Evolutionary conservation across 2,329 filamentous ascomycete genomes (phyloP).

Genomic region (Nakataea oryzae): DNA sequence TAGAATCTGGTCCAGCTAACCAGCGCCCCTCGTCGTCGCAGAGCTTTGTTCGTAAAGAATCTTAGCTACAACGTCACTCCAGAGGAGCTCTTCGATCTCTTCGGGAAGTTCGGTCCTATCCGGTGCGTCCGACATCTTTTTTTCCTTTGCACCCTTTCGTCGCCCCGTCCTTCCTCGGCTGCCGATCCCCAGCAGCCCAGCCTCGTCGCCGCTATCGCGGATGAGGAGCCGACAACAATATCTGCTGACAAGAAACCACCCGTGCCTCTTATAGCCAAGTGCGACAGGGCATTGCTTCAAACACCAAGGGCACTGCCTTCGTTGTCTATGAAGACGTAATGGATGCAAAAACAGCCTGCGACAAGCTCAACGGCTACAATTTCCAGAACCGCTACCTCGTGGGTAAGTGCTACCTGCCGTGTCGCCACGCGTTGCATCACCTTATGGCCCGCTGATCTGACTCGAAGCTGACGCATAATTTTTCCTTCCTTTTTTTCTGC

Average conservation of each 20-base stretch:
- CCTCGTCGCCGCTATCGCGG: neutral
- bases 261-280: constrained; percentile 61
- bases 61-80: constrained; percentile 99
- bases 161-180: neutral
- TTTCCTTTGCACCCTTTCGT: neutral
- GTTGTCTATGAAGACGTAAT: constrained; percentile 99
- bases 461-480: neutral
- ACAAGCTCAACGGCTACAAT: constrained; percentile 99
- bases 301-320: constrained; percentile 97
- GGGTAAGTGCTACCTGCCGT: constrained; percentile 47
- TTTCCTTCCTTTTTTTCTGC: neutral
- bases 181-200: too few relatives aligned
- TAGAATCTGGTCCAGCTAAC: constrained; percentile 14
- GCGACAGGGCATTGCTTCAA: constrained; percentile 91
- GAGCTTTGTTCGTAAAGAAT: constrained; percentile 99
- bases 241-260: neutral
- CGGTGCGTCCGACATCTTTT: constrained; percentile 53
- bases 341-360: constrained; percentile 97
- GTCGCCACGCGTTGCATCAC: neutral
- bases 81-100: constrained; percentile 96
- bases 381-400: constrained; percentile 99
- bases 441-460: neutral
- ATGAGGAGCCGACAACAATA: neutral
- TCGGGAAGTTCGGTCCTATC: constrained; percentile 93
- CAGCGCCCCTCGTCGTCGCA: constrained; percentile 24